phyloP scores from a whole-genome alignment of 2,329 filamentous ascomycete genomes.

The Hawksworthiomyces lignivorus region DNA sequence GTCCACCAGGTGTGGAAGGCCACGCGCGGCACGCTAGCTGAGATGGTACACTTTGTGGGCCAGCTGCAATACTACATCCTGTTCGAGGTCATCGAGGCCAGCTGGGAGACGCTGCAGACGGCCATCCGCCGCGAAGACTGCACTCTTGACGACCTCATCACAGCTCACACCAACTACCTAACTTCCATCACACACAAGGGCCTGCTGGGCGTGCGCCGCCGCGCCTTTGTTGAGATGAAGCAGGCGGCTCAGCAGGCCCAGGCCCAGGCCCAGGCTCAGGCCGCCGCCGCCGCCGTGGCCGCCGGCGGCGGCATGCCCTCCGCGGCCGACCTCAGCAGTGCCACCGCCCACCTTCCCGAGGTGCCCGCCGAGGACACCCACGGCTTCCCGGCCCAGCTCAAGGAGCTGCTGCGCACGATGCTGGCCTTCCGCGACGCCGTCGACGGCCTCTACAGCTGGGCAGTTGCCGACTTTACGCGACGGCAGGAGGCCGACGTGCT shows the following conservation, averaged over 20 bases:
- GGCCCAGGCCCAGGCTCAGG: conserved; percentile 29
- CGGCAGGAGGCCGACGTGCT: conserved; percentile 74
- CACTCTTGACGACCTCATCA: conserved; percentile 90
- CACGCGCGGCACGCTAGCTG: conserved; percentile 79
- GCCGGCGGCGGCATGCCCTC: conserved; percentile 79
- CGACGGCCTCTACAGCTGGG: conserved; percentile 90
- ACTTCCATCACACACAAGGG: conserved; percentile 95
- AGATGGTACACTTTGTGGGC: conserved; percentile 98
- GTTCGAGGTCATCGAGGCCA: conserved; percentile 95
- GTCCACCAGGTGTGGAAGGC: conserved; percentile 80
- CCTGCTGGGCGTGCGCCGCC: conserved; percentile 65
- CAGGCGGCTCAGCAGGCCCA: conserved; percentile 24
- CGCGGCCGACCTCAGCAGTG: conserved; percentile 23
- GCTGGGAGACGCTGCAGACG: conserved; percentile 83
- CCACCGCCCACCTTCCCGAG: conserved; percentile 30
- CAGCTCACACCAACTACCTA: conserved; percentile 83
- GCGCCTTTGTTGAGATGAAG: conserved; percentile 29
- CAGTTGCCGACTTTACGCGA: conserved; percentile 85
- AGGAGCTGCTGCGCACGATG: conserved; percentile 90
- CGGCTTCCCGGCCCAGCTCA: conserved; percentile 81
- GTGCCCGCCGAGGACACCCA: conserved; percentile 54
- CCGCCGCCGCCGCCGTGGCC: conserved; percentile 53
- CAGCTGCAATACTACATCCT: conserved; percentile 98
- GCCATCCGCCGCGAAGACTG: conserved; percentile 73
- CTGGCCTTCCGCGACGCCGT: conserved; percentile 87